Conservation (phyloP, 1,139 yeast genomes). For the Yamadazyma atmosphaerica region DNA sequence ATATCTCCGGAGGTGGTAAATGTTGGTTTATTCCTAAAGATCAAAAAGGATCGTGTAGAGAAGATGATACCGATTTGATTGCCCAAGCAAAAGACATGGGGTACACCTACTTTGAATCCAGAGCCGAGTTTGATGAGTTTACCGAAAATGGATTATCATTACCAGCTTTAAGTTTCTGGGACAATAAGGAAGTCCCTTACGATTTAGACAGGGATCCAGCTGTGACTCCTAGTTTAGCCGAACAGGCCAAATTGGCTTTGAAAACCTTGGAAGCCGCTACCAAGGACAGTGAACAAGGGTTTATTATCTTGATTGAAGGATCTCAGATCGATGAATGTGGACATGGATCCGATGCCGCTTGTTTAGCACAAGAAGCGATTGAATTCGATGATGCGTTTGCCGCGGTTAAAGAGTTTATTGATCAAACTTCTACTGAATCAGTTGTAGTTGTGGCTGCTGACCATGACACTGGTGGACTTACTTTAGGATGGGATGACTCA, state of each 20-base stretch:
- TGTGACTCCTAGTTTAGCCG: slow-evolving; percentile 70
- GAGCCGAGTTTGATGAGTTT: slow-evolving; percentile 51
- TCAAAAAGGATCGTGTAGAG: slow-evolving; percentile 62
- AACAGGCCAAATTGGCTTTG: slow-evolving; percentile 70
- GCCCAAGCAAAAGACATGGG: slow-evolving; percentile 58
- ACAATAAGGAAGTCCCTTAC: slow-evolving; percentile 73
- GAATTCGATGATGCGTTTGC: slow-evolving; percentile 72
- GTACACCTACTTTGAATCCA: slow-evolving; percentile 66
- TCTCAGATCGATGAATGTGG: slow-evolving; percentile 93
- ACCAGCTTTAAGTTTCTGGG: slow-evolving; percentile 73
- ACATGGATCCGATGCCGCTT: slow-evolving; percentile 75
- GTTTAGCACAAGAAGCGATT: slow-evolving; percentile 39
- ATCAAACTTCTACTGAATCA: slow-evolving; percentile 68
- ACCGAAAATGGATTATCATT: slow-evolving; percentile 51
- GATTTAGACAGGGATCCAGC: slow-evolving; percentile 66
- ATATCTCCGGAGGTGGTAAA: slow-evolving; percentile 88
- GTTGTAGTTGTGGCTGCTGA: slow-evolving; percentile 78
- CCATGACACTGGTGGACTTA: slow-evolving; percentile 89
- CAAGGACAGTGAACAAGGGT: slow-evolving; percentile 72
- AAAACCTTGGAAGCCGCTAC: slow-evolving; percentile 64
- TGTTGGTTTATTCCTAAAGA: slow-evolving; percentile 61
- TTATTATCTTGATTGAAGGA: slow-evolving; percentile 81
- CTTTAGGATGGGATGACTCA: slow-evolving; percentile 67
- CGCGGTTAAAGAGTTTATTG: slow-evolving; percentile 67
- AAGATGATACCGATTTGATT: slow-evolving; percentile 65